Conservation (phyloP, 2,329 filamentous ascomycete species). For the Fusarium newnesense region DNA sequence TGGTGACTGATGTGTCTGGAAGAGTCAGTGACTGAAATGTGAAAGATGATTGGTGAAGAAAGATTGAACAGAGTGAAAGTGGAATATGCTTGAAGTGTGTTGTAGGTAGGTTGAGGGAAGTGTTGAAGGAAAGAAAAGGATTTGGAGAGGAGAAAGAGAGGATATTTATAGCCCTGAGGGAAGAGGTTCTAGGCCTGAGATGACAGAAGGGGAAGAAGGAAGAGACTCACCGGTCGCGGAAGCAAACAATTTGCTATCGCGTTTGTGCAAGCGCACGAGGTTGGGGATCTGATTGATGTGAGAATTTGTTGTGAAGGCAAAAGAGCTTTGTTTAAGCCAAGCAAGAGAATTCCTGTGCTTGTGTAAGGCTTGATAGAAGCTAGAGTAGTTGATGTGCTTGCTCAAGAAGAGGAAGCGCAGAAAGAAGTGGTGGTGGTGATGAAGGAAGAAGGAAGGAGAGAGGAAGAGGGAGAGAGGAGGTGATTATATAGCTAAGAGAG, state of each 20-base stretch:
- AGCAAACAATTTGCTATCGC: neutral
- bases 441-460: conserved; percentile 23
- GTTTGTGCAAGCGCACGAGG: neutral
- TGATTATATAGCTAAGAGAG: conserved; percentile 4
- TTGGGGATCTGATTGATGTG: conserved; percentile 18
- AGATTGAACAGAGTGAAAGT: neutral
- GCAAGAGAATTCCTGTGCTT: neutral
- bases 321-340: neutral
- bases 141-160: neutral
- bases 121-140: neutral
- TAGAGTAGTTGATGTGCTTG: conserved; percentile 7
- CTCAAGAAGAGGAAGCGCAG: conserved; percentile 8
- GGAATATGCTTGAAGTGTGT: neutral
- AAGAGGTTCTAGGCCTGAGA: neutral
- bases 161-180: neutral
- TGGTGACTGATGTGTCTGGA: conserved; percentile 24
- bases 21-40: neutral
- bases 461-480: conserved; percentile 1
- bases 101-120: neutral
- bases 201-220: neutral
- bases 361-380: neutral
- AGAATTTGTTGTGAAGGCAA: conserved; percentile 1
- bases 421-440: conserved; percentile 8
- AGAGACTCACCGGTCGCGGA: conserved; percentile 18
- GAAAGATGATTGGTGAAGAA: neutral